Evolutionary conservation across 2,329 filamentous ascomycete genomes (phyloP).

Genomic region (Fusarium subtropicale): DNA sequence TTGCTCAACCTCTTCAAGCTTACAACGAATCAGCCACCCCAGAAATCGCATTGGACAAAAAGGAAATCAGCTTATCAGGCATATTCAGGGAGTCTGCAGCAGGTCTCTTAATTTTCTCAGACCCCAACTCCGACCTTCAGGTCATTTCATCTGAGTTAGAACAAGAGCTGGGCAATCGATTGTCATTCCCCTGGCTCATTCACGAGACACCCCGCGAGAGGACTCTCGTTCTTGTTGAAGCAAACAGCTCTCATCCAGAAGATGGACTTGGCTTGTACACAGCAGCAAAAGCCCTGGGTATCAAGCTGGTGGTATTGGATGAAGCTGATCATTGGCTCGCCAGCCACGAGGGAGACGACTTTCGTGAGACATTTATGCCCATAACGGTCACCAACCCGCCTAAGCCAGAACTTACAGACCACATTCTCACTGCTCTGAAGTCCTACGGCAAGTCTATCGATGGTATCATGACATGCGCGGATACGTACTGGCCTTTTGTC

Average conservation of each 20-base stretch:
- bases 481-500: conserved; percentile 19
- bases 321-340: conserved; percentile 6
- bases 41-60: not conserved
- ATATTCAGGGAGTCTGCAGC: not conserved
- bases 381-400: conserved; percentile 1
- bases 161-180: conserved; percentile 10
- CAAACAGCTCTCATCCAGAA: conserved; percentile 14
- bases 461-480: conserved; percentile 11
- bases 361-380: conserved; percentile 1
- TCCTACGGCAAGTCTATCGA: conserved; percentile 1
- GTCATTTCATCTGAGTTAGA: conserved; percentile 2
- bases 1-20: not conserved
- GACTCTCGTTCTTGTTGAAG: conserved; percentile 10
- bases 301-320: conserved; percentile 15
- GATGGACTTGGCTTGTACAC: conserved; percentile 13
- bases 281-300: conserved; percentile 1
- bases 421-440: not conserved
- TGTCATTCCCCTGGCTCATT: conserved; percentile 13
- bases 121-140: not conserved
- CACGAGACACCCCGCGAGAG: not conserved
- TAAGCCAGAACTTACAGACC: not conserved
- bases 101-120: not conserved
- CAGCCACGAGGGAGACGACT: not conserved
- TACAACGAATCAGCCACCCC: not conserved
- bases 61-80: not conserved